Base-by-base conservation (phyloP, 1,284 basidiomycete species). In the Malassezia slooffiae region DNA sequence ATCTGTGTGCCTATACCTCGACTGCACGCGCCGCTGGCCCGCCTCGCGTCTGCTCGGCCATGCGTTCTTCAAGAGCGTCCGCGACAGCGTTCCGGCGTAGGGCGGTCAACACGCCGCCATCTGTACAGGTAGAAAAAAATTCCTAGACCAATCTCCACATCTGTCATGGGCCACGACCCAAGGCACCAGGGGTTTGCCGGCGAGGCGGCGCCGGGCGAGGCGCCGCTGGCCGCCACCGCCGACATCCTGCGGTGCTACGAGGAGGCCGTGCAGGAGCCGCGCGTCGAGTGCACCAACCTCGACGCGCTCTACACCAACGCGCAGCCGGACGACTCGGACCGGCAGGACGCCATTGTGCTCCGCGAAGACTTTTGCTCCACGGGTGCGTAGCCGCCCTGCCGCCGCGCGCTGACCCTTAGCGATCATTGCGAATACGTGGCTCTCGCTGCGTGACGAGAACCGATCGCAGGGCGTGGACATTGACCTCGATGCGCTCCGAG, bases 11-110 rank as follows among this genome's bases (percentile, higher is more conserved):
- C 40, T 68, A 23, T 57, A 64, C 23, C 43, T 62, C 20, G 63
- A 68, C 38, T 58, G 62, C 22, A 68, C 65, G 17, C 43, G 55
- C 7, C 48, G 65, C 11, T 60, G 55, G 48, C 57, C 54, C 19
- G 65, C 65, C 2, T 35, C 39, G n/a, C 48, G 55, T 35, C 38
- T 61, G 32, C 48, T 68, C 31, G 38, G 51, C 9, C 63, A 64
- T 39, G 58, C 59, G 1, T 68, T 68, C 35, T 43, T 68, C 22
- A 34, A 48, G 20, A 47, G 55, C 35, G 38, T 44, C 4, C 36
- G 53, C 7, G 43, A 40, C 24, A 12, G 12, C 8, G 8, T 12
- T 7, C 12, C 7, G 12, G 12, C 12, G 12, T 26, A 26, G 24
- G 7, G 24, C 7, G 24, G 12, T 26, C 7, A 7, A 26, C 24